phyloP scores from a whole-genome alignment of 164 flowering plant species.

The Chimonanthus salicifolius region DNA sequence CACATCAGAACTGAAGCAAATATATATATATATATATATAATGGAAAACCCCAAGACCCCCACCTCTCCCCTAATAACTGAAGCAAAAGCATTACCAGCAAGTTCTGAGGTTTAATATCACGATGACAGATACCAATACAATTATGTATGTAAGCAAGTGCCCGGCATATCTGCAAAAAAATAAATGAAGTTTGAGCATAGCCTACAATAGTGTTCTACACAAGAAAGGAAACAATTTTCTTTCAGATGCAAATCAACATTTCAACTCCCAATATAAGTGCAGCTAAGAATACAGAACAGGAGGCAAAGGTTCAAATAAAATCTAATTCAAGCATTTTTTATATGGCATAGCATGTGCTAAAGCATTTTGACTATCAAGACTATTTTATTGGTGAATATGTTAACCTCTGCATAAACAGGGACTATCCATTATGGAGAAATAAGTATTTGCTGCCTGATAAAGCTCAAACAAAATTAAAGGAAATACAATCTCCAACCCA shows the following conservation, averaged over 20 bases:
- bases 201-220: neutral
- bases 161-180: slow-evolving; percentile 77
- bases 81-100: slow-evolving; percentile 53
- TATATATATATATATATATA: too few species aligned
- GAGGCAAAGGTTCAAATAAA: neutral
- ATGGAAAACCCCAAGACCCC: too few species aligned
- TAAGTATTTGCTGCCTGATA: neutral
- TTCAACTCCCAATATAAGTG: neutral
- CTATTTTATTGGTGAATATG: neutral
- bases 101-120: slow-evolving; percentile 91
- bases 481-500: neutral
- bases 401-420: neutral
- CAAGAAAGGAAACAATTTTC: neutral
- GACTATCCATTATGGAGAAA: neutral
- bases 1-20: neutral
- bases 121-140: slow-evolving; percentile 94
- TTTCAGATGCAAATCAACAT: neutral
- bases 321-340: neutral
- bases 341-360: neutral
- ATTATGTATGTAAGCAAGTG: slow-evolving; percentile 88
- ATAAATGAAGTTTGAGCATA: neutral
- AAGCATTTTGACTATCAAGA: too few species aligned
- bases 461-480: neutral
- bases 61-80: neutral
- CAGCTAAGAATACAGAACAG: neutral